Conservation (phyloP, 164 flowering plant genomes). For the Sextonia rubra region DNA sequence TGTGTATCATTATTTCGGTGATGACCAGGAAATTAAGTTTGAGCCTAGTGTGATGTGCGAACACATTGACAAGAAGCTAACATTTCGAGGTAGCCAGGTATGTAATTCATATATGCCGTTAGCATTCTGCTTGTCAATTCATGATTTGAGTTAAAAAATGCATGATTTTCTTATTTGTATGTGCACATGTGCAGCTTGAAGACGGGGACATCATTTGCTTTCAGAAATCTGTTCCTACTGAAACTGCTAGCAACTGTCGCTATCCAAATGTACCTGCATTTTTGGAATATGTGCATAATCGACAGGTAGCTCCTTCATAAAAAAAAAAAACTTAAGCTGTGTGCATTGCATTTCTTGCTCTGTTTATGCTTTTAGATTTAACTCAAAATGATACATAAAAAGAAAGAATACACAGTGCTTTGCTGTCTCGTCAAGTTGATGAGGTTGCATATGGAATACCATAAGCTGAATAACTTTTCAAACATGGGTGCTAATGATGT, state of each 20-base stretch:
- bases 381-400: too few species aligned
- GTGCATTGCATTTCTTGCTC: too few species aligned
- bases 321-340: neutral
- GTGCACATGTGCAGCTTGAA: conserved; percentile 54
- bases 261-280: conserved; percentile 84
- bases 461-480: too few species aligned
- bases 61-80: conserved; percentile 63
- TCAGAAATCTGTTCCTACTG: conserved; percentile 53
- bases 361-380: too few species aligned
- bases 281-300: conserved; percentile 90
- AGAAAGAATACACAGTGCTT: too few species aligned
- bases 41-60: conserved; percentile 93
- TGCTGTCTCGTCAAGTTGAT: too few species aligned
- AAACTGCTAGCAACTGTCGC: conserved; percentile 39
- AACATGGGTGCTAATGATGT: too few species aligned
- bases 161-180: too few species aligned
- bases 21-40: conserved; percentile 84
- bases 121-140: neutral
- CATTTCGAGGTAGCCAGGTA: conserved; percentile 86
- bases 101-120: neutral
- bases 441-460: too few species aligned
- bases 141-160: neutral
- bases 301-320: conserved; percentile 54
- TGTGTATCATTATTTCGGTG: neutral
- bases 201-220: conserved; percentile 96